These are phyloP conservation scores for Theileria sp. DNA, from an alignment of 169 alveolate genomes.

Conservation along the genomic window DNA sequence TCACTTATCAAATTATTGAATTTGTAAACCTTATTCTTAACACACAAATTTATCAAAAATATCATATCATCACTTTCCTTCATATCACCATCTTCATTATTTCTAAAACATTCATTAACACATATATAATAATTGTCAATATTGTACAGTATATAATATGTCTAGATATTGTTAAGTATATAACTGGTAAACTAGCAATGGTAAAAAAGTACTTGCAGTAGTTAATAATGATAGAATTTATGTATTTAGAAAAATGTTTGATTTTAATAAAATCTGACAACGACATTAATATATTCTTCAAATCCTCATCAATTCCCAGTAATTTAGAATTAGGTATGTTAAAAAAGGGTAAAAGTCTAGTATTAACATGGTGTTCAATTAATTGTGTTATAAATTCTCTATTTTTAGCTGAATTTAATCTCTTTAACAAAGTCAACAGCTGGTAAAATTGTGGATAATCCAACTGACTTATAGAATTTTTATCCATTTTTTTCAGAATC, in stretches of 20 bases:
- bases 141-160: too few species aligned
- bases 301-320: neutral
- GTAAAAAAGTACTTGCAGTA: neutral
- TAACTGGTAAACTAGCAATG: neutral
- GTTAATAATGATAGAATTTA: neutral
- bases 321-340: too few species aligned
- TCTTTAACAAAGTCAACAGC: conserved; percentile 32
- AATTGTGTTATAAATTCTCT: conserved; percentile 26
- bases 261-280: neutral
- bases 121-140: neutral
- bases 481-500: conserved; percentile 26
- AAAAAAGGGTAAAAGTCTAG: neutral
- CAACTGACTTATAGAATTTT: conserved; percentile 5
- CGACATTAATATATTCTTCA: neutral
- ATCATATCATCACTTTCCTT: neutral
- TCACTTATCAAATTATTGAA: neutral
- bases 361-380: neutral
- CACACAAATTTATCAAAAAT: neutral
- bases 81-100: neutral
- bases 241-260: neutral
- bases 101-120: neutral
- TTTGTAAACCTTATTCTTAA: conserved; percentile 6
- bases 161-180: too few species aligned
- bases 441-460: conserved; percentile 17
- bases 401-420: conserved; percentile 28